These are phyloP conservation scores for Tremella yokohamensis DNA, from an alignment of 768 basidiomycete genomes.

Conservation along the genomic window DNA sequence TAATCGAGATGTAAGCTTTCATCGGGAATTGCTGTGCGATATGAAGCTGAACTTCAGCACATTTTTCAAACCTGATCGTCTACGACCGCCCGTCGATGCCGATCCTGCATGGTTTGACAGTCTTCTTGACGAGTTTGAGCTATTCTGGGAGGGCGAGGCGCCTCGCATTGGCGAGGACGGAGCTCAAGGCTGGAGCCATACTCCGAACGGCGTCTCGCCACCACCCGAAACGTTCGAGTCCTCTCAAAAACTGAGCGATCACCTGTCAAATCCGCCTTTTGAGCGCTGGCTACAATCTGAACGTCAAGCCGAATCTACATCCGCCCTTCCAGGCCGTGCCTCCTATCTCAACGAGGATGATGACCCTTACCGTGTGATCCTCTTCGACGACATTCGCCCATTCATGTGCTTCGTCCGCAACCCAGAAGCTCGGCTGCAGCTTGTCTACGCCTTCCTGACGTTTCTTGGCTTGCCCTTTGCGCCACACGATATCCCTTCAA, in stretches of 20 bases:
- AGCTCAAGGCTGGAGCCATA: slow-evolving; percentile 47
- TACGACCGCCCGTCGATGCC: slow-evolving; percentile 11
- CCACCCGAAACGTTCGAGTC: not conserved
- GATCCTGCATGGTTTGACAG: slow-evolving; percentile 16
- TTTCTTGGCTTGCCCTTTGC: slow-evolving; percentile 51
- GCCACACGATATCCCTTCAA: slow-evolving; percentile 48
- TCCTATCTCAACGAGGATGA: slow-evolving; percentile 47
- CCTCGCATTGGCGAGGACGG: slow-evolving; percentile 51
- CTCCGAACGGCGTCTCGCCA: not conserved
- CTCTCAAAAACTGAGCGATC: too few relatives aligned
- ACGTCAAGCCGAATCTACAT: slow-evolving; percentile 10
- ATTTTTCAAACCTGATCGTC: slow-evolving; percentile 45
- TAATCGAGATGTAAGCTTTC: slow-evolving; percentile 51
- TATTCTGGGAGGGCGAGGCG: slow-evolving; percentile 52
- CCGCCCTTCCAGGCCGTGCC: slow-evolving; percentile 32
- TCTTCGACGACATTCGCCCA: slow-evolving; percentile 51
- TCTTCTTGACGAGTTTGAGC: slow-evolving; percentile 43
- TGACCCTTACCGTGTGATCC: slow-evolving; percentile 51
- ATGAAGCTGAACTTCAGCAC: slow-evolving; percentile 25
- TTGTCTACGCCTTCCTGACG: slow-evolving; percentile 51
- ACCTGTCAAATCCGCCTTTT: slow-evolving; percentile 24
- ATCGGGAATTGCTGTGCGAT: not conserved
- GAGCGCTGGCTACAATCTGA: slow-evolving; percentile 48
- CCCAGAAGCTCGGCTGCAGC: slow-evolving; percentile 43
- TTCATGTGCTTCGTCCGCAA: slow-evolving; percentile 50